Conservation (phyloP, 371 early-diverging fungal genomes). For the Dichotomocladium elegans region DNA sequence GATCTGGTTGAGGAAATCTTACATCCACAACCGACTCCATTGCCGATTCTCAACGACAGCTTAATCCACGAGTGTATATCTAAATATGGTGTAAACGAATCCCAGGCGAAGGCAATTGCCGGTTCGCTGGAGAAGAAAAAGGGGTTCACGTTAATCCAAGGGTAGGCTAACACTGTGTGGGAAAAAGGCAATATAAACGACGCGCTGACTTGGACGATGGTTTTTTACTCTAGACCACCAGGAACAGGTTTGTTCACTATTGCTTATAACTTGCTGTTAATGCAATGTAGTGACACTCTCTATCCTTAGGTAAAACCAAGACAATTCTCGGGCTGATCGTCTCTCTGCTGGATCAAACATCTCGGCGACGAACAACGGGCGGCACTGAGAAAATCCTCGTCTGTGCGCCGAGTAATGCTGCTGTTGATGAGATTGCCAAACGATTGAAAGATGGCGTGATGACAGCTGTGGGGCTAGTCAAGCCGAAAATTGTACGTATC, state of each 20-base stretch:
- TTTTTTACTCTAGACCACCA: constrained; percentile 59
- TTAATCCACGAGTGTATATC: constrained; percentile 52
- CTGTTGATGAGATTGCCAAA: constrained; percentile 94
- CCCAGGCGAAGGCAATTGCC: constrained; percentile 86
- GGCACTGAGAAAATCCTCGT: constrained; percentile 63
- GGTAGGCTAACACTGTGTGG: constrained; percentile 45
- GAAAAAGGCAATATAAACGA: neutral
- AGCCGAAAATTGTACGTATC: constrained; percentile 80
- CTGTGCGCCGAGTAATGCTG: constrained; percentile 97
- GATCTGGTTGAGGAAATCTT: constrained; percentile 66
- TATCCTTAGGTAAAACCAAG: constrained; percentile 74
- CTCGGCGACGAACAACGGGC: neutral
- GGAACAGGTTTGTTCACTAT: constrained; percentile 61
- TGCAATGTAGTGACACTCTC: too few relatives aligned
- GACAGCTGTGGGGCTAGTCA: constrained; percentile 48
- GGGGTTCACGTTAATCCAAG: constrained; percentile 92
- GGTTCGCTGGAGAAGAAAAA: constrained; percentile 59
- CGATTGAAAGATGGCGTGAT: constrained; percentile 71
- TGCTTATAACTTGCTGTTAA: too few relatives aligned
- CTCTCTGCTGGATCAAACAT: constrained; percentile 52
- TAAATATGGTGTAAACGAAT: constrained; percentile 75
- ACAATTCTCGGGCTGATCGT: constrained; percentile 85
- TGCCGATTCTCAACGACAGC: constrained; percentile 19
- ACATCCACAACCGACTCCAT: constrained; percentile 33
- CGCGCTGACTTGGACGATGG: too few relatives aligned